Conservation (phyloP, 768 basidiomycete species). For the Cantharellus anzutake region DNA sequence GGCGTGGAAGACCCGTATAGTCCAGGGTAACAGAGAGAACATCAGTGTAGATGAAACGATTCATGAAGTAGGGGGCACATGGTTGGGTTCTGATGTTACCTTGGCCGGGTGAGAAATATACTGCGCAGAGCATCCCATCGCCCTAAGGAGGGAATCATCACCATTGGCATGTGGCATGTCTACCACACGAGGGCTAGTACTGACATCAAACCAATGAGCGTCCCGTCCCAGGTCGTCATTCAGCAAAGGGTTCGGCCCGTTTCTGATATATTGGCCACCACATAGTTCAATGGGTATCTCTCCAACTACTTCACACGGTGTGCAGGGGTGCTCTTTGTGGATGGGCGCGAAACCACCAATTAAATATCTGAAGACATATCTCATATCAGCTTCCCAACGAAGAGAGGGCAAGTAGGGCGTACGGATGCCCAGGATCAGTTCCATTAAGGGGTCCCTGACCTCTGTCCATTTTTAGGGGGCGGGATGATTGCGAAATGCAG, state of each 20-base stretch:
- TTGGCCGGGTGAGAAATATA: background rate
- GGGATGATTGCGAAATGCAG: no score
- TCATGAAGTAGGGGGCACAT: background rate
- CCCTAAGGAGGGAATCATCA: background rate
- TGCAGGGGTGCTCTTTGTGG: background rate
- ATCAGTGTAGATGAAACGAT: background rate
- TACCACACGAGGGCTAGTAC: background rate
- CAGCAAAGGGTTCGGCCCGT: background rate
- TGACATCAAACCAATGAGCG: background rate
- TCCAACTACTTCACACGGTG: background rate
- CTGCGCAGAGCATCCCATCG: background rate
- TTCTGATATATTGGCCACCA: background rate
- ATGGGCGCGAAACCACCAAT: background rate
- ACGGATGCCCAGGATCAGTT: no score
- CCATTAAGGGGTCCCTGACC: no score
- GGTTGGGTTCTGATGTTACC: background rate
- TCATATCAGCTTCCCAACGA: no score
- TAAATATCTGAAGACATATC: background rate
- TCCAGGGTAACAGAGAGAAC: background rate
- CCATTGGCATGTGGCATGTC: background rate
- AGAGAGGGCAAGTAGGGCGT: no score
- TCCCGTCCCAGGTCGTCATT: background rate
- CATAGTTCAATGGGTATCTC: background rate
- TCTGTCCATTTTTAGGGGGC: no score
- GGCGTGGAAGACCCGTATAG: background rate